A percentile compares a stretch with the other conserved stretches of the same genome.
Evolutionary conservation across 306 rosid species (phyloP).

Genomic region (Rosa persica): DNA sequence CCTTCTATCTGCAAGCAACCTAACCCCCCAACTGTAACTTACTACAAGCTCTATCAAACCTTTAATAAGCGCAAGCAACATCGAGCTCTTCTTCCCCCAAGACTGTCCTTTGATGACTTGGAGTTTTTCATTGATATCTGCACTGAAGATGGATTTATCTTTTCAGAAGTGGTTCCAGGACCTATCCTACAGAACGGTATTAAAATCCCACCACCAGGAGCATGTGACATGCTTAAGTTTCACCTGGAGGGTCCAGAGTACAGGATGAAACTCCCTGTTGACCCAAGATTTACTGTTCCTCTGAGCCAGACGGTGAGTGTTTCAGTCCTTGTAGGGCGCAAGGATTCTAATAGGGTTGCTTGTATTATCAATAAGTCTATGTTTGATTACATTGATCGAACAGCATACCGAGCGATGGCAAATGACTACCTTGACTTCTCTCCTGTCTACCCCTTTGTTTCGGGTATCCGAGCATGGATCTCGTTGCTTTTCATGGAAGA

Average conservation of each 20-base stretch:
- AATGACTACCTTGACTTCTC: constrained; percentile 87
- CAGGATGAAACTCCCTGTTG: constrained; percentile 76
- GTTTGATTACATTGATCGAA: constrained; percentile 78
- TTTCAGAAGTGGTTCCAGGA: constrained; percentile 83
- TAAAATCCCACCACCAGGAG: constrained; percentile 51
- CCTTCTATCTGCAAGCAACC: constrained; percentile 87
- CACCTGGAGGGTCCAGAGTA: constrained; percentile 61
- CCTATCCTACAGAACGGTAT: constrained; percentile 52
- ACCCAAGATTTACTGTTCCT: constrained; percentile 73
- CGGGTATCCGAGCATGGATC: constrained; percentile 85
- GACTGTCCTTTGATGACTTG: constrained; percentile 77
- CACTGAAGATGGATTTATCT: constrained; percentile 60
- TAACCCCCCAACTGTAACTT: constrained; percentile 54
- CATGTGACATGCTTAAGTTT: constrained; percentile 57
- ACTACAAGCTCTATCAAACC: constrained; percentile 60
- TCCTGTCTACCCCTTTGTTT: constrained; percentile 64
- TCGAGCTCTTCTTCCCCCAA: constrained; percentile 74
- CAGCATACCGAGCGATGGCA: constrained; percentile 73
- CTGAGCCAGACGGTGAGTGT: constrained; percentile 59
- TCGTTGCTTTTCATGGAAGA: constrained; percentile 87
- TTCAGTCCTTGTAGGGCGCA: constrained; percentile 77
- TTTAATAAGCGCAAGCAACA: constrained; percentile 57
- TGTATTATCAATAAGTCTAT: constrained; percentile 58
- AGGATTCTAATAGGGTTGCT: constrained; percentile 82
- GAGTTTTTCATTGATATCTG: constrained; percentile 90